Conservation (phyloP, 2,329 filamentous ascomycete genomes). For the Trichoderma atrobrunneum region DNA sequence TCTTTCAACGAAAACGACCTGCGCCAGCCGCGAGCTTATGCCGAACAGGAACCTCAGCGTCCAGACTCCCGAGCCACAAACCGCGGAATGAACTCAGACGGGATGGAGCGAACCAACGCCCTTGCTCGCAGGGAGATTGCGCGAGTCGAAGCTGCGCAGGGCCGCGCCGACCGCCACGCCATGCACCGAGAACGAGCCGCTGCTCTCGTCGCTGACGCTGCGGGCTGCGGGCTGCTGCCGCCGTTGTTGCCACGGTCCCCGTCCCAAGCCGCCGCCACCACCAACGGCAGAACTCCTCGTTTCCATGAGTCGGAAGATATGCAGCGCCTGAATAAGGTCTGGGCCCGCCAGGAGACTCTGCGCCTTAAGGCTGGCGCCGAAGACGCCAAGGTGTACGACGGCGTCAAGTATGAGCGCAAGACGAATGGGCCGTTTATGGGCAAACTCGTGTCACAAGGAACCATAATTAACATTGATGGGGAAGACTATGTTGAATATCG, state of each 20-base stretch:
- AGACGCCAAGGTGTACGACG: conserved; percentile 56
- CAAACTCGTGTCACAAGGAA: conserved; percentile 61
- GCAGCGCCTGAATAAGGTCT: conserved; percentile 53
- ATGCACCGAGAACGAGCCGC: conserved; percentile 40
- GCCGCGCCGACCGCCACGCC: conserved; percentile 49
- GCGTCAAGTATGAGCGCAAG: conserved; percentile 63
- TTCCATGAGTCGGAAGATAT: conserved; percentile 50
- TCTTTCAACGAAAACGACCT: conserved; percentile 25
- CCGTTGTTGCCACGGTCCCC: conserved; percentile 20
- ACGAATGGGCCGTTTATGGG: conserved; percentile 58
- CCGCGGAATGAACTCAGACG: conserved; percentile 29
- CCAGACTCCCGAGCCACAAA: conserved; percentile 24
- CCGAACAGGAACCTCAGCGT: conserved; percentile 20
- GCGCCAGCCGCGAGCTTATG: conserved; percentile 5
- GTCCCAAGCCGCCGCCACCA: conserved; percentile 20
- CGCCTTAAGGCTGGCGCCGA: conserved; percentile 44
- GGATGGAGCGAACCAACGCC: conserved; percentile 47
- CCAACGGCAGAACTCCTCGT: conserved; percentile 30
- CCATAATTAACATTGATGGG: conserved; percentile 62
- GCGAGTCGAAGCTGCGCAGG: conserved; percentile 50
- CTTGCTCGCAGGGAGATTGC: conserved; percentile 52
- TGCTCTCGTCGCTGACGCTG: conserved; percentile 34
- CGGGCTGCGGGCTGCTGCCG: conserved; percentile 29
- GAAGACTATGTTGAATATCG: conserved; percentile 67
- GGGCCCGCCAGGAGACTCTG: conserved; percentile 52